Percentiles rank a stretch among this genome's conserved stretches.
phyloP scores from a whole-genome alignment of 2,329 filamentous ascomycete species.

The Emmonsia crescens region DNA sequence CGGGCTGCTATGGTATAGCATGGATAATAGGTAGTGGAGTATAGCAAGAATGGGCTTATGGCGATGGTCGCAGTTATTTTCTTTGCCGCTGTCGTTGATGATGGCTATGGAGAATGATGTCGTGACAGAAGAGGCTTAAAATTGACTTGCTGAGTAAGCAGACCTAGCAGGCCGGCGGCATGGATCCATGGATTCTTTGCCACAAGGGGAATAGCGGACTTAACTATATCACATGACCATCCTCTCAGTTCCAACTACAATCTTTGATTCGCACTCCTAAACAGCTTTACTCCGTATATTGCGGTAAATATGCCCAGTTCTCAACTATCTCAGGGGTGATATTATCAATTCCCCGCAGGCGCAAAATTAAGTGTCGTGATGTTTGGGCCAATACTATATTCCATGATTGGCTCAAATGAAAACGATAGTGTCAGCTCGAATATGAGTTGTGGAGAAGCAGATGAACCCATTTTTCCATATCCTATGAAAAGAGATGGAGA shows the following conservation, averaged over 20 bases:
- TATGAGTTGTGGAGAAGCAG: too few species aligned
- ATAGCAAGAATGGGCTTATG: slow-evolving; percentile 22
- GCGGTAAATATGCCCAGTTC: background rate
- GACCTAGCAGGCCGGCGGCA: too few species aligned
- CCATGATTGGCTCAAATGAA: too few species aligned
- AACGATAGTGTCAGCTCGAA: too few species aligned
- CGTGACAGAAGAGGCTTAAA: background rate
- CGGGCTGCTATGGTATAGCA: slow-evolving; percentile 19
- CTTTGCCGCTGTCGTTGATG: background rate
- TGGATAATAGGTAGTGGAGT: slow-evolving; percentile 20
- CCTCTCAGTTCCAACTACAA: too few species aligned
- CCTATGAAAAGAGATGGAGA: too few species aligned
- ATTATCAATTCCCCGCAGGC: background rate
- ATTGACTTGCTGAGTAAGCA: background rate
- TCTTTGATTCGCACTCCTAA: too few species aligned
- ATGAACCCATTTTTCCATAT: too few species aligned
- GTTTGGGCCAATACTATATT: too few species aligned
- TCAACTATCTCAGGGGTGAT: background rate
- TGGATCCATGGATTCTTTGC: too few species aligned
- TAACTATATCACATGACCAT: background rate
- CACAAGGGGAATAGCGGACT: background rate
- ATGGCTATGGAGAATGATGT: background rate
- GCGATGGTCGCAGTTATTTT: background rate
- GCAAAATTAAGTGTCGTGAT: background rate
- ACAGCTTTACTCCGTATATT: too few species aligned